Conservation (phyloP, 768 basidiomycete genomes). For the Dentipellis fragilis region DNA sequence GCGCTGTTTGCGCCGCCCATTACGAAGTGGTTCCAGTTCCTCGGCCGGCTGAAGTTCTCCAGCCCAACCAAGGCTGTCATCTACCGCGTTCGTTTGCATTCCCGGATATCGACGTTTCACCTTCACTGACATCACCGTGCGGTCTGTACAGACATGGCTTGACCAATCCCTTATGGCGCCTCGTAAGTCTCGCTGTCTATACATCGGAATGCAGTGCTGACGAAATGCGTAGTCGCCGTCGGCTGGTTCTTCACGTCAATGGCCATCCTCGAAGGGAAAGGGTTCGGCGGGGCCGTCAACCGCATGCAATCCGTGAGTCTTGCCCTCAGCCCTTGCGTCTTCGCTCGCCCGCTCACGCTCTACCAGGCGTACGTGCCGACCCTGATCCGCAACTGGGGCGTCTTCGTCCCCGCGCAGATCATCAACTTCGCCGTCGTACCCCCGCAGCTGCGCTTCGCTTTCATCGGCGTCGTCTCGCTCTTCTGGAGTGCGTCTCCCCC, state of each 20-base stretch:
- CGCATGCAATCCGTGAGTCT: constrained; percentile 29
- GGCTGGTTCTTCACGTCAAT: constrained; percentile 63
- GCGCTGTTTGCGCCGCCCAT: constrained; percentile 72
- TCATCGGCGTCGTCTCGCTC: constrained; percentile 67
- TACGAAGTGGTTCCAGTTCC: constrained; percentile 72
- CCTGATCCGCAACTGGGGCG: constrained; percentile 67
- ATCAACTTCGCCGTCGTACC: constrained; percentile 76
- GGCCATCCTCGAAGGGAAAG: constrained; percentile 73
- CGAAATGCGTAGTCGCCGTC: constrained; percentile 25
- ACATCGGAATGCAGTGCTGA: background rate
- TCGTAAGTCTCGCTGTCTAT: constrained; percentile 23
- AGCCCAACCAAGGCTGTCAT: constrained; percentile 47
- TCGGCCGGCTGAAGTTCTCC: constrained; percentile 62
- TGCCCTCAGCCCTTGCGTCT: background rate
- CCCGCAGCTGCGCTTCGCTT: constrained; percentile 63
- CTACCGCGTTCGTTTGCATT: constrained; percentile 40
- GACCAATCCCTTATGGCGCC: constrained; percentile 79
- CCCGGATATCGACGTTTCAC: background rate
- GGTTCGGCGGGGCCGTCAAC: constrained; percentile 36
- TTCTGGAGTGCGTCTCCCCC: constrained; percentile 63
- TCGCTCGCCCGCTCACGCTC: background rate
- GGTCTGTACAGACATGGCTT: constrained; percentile 52
- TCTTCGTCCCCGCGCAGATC: constrained; percentile 68
- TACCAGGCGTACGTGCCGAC: constrained; percentile 62
- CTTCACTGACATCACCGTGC: background rate